Conservation (phyloP, 2,329 filamentous ascomycete species). For the Graphiopsis chlorocephala region DNA sequence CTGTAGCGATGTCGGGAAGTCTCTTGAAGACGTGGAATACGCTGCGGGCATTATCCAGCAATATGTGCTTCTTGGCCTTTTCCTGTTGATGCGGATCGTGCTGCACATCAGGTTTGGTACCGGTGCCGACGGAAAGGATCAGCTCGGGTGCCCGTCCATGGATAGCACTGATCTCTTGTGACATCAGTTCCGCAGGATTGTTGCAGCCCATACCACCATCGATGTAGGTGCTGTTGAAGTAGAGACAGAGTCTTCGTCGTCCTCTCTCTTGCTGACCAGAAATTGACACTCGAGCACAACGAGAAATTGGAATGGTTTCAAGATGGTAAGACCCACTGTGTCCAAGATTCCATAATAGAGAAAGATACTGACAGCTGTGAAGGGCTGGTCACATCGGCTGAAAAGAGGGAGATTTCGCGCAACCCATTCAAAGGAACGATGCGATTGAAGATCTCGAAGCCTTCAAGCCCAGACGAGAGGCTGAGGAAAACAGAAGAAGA, state of each 20-base stretch:
- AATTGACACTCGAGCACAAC: background rate
- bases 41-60: background rate
- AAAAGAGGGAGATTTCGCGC: background rate
- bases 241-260: background rate
- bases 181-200: constrained; percentile 8
- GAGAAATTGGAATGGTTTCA: background rate
- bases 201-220: background rate
- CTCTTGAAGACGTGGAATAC: no score
- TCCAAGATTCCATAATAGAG: background rate
- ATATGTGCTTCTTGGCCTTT: background rate
- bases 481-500: background rate
- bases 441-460: background rate
- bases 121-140: background rate
- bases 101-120: no score
- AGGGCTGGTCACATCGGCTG: background rate
- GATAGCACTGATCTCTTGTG: background rate
- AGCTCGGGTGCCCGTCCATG: background rate
- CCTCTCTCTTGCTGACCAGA: background rate
- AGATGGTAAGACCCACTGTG: background rate
- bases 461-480: background rate
- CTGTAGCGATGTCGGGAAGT: no score
- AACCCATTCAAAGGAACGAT: background rate
- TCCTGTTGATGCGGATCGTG: no score
- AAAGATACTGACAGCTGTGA: background rate
- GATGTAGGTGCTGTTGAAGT: background rate